Base-by-base conservation (phyloP, 2,329 filamentous ascomycete genomes). In the Plectosphaerella sp. region DNA sequence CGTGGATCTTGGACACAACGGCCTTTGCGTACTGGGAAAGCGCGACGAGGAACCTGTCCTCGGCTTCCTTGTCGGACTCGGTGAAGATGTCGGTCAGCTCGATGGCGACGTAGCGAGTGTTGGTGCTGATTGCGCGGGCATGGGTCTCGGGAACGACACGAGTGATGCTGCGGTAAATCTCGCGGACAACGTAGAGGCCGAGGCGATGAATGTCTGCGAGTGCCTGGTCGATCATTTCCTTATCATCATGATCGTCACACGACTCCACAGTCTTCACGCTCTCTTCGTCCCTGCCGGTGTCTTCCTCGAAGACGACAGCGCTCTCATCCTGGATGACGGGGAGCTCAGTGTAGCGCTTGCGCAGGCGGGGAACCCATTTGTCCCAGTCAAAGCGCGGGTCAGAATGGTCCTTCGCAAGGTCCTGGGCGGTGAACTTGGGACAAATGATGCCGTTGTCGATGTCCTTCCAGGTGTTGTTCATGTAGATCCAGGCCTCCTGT, bases 131-230 rank as follows among this genome's bases (percentile, higher is more conserved):
- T 10, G 18, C 10, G n/a, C 11, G 9, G 3, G 6, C 16, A 4
- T 18, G n/a, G n/a, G 41, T 18, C n/a, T 16, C 28, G 8, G 28
- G 28, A 12, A 33, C 28, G 28, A 33, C 41, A 9, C 7, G 11
- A 9, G 41, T 43, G 41, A 43, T 18, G n/a, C 10, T 18, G 41
- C 68, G 67, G 56, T 78, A 79, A 3, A 79, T 64, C 18, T 66
- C 61, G 14, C 68, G 63, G 11, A 69, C 63, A 10, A 73, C 54
- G 16, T 68, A 68, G 2, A 76, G 57, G 16, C 67, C 62, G 28
- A 72, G 61, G 6, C 72, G 62, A n/a, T 76, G 57, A 46, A 73
- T 76, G 47, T 73, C 69, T 11, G 59, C 61, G 36, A 62, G 61
- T 10, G 67, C 50, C 47, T 70, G 63, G 4, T 60, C 54, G 25